These are phyloP conservation scores for Beauveria asiatica DNA, from an alignment of 2,329 filamentous ascomycete species.

Conservation along the genomic window DNA sequence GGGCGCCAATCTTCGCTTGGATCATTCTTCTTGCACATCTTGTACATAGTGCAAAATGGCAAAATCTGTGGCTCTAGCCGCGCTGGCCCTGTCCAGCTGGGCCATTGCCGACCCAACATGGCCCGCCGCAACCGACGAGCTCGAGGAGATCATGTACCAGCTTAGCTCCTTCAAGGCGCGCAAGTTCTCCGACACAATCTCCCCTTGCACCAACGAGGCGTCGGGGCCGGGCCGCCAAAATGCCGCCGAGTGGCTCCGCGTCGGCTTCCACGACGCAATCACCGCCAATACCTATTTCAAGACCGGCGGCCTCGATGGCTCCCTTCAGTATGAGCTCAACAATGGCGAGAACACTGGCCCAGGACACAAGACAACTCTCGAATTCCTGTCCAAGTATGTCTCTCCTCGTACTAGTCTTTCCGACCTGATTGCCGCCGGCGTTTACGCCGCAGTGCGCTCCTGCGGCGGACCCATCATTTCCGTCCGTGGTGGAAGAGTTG, in stretches of 20 bases:
- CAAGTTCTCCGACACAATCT: conserved; percentile 48
- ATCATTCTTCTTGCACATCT: neutral
- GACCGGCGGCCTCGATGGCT: conserved; percentile 49
- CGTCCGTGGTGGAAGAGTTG: conserved; percentile 43
- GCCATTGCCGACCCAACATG: conserved; percentile 46
- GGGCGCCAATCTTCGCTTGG: neutral
- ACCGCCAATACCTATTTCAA: conserved; percentile 40
- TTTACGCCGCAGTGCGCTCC: conserved; percentile 49
- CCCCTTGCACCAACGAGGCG: conserved; percentile 46
- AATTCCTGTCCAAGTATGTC: conserved; percentile 45
- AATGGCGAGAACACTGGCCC: conserved; percentile 49
- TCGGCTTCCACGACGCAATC: conserved; percentile 55
- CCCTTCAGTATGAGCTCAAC: conserved; percentile 49
- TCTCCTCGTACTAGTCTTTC: conserved; percentile 43
- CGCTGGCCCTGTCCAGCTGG: conserved; percentile 28
- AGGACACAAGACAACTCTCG: conserved; percentile 44
- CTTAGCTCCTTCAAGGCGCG: conserved; percentile 44
- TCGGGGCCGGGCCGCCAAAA: conserved; percentile 47
- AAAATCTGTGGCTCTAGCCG: conserved; percentile 21
- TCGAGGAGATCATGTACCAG: conserved; percentile 57
- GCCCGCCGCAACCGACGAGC: conserved; percentile 50
- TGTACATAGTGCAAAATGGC: neutral
- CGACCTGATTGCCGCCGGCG: conserved; percentile 49
- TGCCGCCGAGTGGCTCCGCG: conserved; percentile 53
- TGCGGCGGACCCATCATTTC: conserved; percentile 50